These are phyloP conservation scores for Carex arenaria DNA, from an alignment of 202 grass and related monocot genomes.

Conservation along the genomic window DNA sequence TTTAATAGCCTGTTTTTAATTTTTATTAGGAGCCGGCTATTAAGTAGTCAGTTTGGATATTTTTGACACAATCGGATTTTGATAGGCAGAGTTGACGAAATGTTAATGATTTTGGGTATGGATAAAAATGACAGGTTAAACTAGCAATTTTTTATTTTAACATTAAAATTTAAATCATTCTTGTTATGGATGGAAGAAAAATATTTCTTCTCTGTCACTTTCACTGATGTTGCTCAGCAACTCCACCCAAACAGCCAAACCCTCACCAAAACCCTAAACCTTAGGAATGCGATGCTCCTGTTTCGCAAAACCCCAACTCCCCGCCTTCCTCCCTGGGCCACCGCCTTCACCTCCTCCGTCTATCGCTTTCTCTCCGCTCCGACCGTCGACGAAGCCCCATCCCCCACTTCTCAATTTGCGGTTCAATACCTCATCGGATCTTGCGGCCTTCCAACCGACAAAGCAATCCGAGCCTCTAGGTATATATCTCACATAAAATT, in stretches of 20 bases:
- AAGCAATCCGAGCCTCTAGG: slow-evolving; percentile 28
- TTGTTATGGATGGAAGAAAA: too few relatives aligned
- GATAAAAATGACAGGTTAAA: too few relatives aligned
- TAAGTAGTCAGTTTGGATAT: too few relatives aligned
- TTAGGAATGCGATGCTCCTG: background rate
- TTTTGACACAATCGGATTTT: too few relatives aligned
- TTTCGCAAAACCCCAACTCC: background rate
- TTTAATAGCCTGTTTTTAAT: too few relatives aligned
- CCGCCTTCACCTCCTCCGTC: background rate
- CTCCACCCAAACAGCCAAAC: background rate
- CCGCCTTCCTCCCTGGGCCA: background rate
- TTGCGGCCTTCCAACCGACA: slow-evolving; percentile 25
- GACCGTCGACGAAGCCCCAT: background rate
- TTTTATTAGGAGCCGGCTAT: too few relatives aligned
- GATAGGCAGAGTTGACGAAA: too few relatives aligned
- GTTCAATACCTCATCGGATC: slow-evolving; percentile 37
- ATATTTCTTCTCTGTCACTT: background rate
- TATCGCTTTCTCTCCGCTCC: slow-evolving; percentile 5
- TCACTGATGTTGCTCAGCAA: background rate
- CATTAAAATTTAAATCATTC: too few relatives aligned
- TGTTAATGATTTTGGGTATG: too few relatives aligned
- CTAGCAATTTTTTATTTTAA: too few relatives aligned
- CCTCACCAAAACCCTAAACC: background rate
- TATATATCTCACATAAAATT: slow-evolving; percentile 31
- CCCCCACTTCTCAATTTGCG: background rate